Evolutionary conservation across 306 rosid genomes (phyloP).

Genomic region (Malus asiatica): DNA sequence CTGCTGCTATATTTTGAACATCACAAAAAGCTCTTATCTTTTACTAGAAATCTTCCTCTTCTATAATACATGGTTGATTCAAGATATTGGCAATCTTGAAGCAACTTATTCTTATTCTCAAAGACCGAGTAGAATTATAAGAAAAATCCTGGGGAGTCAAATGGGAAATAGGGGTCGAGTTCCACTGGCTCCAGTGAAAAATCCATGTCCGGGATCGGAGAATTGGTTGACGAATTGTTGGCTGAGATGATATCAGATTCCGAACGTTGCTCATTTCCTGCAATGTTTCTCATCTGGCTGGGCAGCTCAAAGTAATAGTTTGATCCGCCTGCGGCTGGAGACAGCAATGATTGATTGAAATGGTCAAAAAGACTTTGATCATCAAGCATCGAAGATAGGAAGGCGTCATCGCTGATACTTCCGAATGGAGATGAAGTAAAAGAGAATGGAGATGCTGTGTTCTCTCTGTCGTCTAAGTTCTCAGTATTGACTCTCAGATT

Average conservation of each 20-base stretch:
- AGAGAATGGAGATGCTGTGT: constrained; percentile 34
- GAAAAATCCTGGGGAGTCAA: constrained; percentile 39
- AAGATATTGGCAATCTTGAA: constrained; percentile 6
- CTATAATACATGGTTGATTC: constrained; percentile 8
- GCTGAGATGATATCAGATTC: constrained; percentile 61
- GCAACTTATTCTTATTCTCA: constrained; percentile 7
- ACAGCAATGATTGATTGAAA: constrained; percentile 32
- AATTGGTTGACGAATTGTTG: constrained; percentile 50
- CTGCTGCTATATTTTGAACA: not conserved
- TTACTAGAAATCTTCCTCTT: constrained; percentile 2
- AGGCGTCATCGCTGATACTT: constrained; percentile 22
- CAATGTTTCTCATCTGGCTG: constrained; percentile 32
- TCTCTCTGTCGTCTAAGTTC: constrained; percentile 33
- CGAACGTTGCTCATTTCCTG: constrained; percentile 28
- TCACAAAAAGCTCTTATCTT: constrained; percentile 2
- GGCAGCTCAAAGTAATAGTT: constrained; percentile 34
- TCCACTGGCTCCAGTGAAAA: constrained; percentile 46
- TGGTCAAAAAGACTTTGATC: constrained; percentile 27
- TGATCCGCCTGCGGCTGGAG: constrained; percentile 38
- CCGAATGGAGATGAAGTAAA: constrained; percentile 53
- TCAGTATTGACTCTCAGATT: constrained; percentile 23
- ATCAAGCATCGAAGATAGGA: constrained; percentile 25
- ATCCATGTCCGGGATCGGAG: constrained; percentile 54
- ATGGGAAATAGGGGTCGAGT: constrained; percentile 45
- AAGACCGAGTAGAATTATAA: constrained; percentile 8